Conservation (phyloP, 768 basidiomycete species). For the Saitozyma podzolica region DNA sequence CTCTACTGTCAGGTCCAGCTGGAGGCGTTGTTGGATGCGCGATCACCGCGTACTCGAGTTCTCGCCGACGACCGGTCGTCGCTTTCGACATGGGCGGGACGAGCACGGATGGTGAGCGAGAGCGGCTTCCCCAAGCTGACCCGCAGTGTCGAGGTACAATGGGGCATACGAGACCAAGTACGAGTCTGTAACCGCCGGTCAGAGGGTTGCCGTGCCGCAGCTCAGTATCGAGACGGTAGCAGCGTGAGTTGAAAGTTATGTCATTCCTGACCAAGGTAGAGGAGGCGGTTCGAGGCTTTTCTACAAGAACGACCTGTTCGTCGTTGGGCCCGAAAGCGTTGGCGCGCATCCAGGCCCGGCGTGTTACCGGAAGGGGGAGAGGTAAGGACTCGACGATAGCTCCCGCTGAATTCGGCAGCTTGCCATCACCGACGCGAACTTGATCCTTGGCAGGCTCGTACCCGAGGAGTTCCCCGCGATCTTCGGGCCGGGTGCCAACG, state of each 20-base stretch:
- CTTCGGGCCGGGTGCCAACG: conserved; percentile 28
- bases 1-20: conserved; percentile 32
- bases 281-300: conserved; percentile 25
- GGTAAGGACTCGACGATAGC: neutral
- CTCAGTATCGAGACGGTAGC: conserved; percentile 31
- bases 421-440: conserved; percentile 46
- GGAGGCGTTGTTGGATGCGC: conserved; percentile 37
- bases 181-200: conserved; percentile 14
- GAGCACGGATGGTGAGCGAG: conserved; percentile 33
- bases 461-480: conserved; percentile 32
- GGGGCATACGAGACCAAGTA: conserved; percentile 58
- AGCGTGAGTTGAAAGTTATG: neutral
- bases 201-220: conserved; percentile 23
- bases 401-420: neutral
- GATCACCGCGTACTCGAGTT: conserved; percentile 15
- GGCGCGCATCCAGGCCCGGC: conserved; percentile 28
- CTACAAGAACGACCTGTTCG: conserved; percentile 27
- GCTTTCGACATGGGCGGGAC: conserved; percentile 41
- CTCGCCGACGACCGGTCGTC: conserved; percentile 16
- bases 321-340: conserved; percentile 18
- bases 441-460: conserved; percentile 36
- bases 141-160: conserved; percentile 56
- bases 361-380: conserved; percentile 35
- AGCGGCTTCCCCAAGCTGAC: conserved; percentile 58
- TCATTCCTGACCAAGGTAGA: conserved; percentile 66